Percentiles rank a stretch among this genome's conserved stretches.
Conservation (phyloP, 2,329 filamentous ascomycete genomes). For the Endocalyx cinctus region DNA sequence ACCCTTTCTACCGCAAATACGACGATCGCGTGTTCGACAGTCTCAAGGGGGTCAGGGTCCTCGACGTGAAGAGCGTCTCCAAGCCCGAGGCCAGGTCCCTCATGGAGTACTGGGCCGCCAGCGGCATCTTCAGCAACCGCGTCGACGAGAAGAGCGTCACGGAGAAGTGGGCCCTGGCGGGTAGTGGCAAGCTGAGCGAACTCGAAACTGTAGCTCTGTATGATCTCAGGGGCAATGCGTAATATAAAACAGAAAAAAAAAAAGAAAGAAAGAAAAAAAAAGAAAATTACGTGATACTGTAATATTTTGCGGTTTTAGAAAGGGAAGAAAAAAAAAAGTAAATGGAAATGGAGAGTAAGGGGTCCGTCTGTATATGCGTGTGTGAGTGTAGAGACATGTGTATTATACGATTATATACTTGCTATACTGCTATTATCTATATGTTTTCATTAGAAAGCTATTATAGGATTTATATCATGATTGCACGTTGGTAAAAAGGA, state of each 20-base stretch:
- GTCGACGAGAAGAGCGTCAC: constrained; percentile 68
- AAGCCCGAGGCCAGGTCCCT: constrained; percentile 71
- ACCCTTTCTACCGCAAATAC: constrained; percentile 53
- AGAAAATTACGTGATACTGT: no score
- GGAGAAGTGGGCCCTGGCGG: constrained; percentile 80
- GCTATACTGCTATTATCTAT: no score
- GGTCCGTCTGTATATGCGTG: no score
- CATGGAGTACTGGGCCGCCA: constrained; percentile 91
- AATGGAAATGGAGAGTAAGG: no score
- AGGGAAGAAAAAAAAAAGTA: no score
- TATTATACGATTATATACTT: no score
- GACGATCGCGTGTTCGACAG: constrained; percentile 52
- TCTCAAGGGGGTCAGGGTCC: constrained; percentile 44
- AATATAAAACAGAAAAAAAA: neutral
- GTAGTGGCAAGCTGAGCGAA: constrained; percentile 76
- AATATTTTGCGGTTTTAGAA: no score
- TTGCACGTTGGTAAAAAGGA: no score
- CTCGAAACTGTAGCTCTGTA: constrained; percentile 63
- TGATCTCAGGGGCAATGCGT: constrained; percentile 20
- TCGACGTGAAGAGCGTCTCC: constrained; percentile 63
- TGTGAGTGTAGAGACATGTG: no score
- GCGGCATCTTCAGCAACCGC: constrained; percentile 68
- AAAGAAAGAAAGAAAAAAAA: neutral
- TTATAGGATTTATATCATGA: no score
- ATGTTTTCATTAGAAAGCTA: no score